phyloP scores from a whole-genome alignment of 73 alveolate species.

The Stentor coeruleus region DNA sequence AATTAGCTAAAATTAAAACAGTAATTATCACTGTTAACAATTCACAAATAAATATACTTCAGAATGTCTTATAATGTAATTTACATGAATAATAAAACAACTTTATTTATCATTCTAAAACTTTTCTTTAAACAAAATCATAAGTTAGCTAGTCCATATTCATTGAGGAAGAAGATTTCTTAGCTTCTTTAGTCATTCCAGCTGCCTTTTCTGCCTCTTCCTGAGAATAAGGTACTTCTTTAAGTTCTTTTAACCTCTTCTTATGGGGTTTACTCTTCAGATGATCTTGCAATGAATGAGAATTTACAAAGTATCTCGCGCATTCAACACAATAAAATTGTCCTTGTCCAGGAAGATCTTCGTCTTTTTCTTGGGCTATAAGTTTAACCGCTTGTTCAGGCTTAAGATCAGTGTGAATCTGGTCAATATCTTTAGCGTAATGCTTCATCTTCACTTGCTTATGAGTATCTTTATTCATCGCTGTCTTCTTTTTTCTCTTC shows the following conservation, averaged over 20 bases:
- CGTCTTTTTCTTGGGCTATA: slow-evolving; percentile 49
- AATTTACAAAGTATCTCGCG: slow-evolving; percentile 63
- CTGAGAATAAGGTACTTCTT: slow-evolving; percentile 61
- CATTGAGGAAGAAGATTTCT: not conserved
- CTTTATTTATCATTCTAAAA: too few species aligned
- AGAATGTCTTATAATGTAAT: too few species aligned
- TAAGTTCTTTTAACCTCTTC: slow-evolving; percentile 58
- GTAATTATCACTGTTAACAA: too few species aligned
- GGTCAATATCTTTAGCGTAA: slow-evolving; percentile 66
- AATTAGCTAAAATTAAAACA: too few species aligned
- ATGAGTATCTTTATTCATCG: slow-evolving; percentile 52
- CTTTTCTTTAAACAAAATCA: too few species aligned
- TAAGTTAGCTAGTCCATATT: not conserved
- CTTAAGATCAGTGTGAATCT: slow-evolving; percentile 55
- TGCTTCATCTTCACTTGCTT: slow-evolving; percentile 59
- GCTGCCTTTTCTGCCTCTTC: slow-evolving; percentile 73
- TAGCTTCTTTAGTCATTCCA: slow-evolving; percentile 36
- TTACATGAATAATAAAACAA: too few species aligned
- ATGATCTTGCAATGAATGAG: slow-evolving; percentile 49
- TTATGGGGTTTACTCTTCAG: slow-evolving; percentile 71
- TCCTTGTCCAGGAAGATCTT: slow-evolving; percentile 83
- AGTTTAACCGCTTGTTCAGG: slow-evolving; percentile 51
- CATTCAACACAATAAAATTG: slow-evolving; percentile 75
- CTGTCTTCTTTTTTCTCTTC: slow-evolving; percentile 66
- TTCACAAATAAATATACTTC: too few species aligned